These are phyloP conservation scores for Tetracladium maxilliforme DNA, from an alignment of 2,329 filamentous ascomycete genomes.

Conservation along the genomic window DNA sequence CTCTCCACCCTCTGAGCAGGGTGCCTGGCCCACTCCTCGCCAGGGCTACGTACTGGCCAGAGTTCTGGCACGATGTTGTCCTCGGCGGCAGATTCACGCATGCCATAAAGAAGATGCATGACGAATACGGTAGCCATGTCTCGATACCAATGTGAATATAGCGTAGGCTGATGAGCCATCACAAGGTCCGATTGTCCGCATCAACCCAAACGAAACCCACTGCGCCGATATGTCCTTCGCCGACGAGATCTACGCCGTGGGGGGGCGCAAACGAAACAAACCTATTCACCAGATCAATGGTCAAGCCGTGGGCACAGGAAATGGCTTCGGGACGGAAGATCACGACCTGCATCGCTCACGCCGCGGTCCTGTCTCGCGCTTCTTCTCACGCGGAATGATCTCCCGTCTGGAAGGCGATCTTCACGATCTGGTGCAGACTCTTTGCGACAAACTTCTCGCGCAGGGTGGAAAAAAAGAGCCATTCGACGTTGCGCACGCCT, in stretches of 20 bases:
- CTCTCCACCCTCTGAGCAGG: too few relatives aligned
- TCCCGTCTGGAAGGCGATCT: constrained; percentile 7
- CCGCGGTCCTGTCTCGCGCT: constrained; percentile 8
- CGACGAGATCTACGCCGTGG: constrained; percentile 9
- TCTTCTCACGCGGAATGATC: constrained; percentile 10
- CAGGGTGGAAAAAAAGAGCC: too few relatives aligned
- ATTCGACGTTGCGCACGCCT: too few relatives aligned
- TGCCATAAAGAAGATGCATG: constrained; percentile 9
- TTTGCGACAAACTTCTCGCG: constrained; percentile 6
- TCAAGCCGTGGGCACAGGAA: too few relatives aligned
- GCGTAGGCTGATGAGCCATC: neutral
- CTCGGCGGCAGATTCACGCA: constrained; percentile 5
- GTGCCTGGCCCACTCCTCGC: constrained; percentile 13
- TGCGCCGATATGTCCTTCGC: constrained; percentile 12
- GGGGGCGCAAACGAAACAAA: constrained; percentile 7
- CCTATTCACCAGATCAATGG: constrained; percentile 4
- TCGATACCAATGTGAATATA: neutral
- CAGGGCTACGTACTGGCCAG: constrained; percentile 7
- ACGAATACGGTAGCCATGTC: constrained; percentile 12
- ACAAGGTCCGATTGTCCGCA: constrained; percentile 13
- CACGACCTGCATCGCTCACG: constrained; percentile 11
- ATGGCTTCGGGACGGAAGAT: constrained; percentile 6
- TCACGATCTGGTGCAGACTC: constrained; percentile 5
- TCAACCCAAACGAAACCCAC: constrained; percentile 13
- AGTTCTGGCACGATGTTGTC: constrained; percentile 13